These are phyloP conservation scores for Colletotrichum scovillei DNA, from an alignment of 2,329 filamentous ascomycete species.

Conservation along the genomic window DNA sequence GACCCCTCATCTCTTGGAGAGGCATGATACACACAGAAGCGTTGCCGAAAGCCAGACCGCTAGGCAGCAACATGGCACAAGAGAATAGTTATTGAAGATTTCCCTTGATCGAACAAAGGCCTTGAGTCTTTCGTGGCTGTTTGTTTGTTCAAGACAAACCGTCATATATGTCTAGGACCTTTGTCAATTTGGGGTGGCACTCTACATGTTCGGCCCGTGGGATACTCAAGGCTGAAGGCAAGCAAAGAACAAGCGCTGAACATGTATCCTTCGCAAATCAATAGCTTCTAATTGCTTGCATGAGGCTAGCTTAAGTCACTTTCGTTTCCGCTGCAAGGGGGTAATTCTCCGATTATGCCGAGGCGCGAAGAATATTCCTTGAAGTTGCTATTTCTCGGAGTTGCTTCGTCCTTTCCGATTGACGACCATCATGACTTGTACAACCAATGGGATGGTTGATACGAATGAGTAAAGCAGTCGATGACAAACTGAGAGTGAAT, in stretches of 20 bases:
- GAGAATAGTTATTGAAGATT: neutral
- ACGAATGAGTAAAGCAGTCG: too few species aligned
- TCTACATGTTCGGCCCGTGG: neutral
- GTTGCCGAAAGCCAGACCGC: neutral
- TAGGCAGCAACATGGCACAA: neutral
- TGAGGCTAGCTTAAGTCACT: neutral
- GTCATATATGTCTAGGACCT: neutral
- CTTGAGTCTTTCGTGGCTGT: neutral
- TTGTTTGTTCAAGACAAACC: constrained; percentile 1
- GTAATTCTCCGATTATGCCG: neutral
- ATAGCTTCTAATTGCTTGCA: neutral
- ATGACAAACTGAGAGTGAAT: neutral
- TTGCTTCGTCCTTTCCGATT: neutral
- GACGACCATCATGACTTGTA: neutral
- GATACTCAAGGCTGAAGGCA: neutral
- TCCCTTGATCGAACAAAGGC: neutral
- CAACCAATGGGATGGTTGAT: neutral
- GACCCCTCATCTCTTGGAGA: too few species aligned
- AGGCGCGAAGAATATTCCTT: neutral
- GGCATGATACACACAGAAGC: neutral
- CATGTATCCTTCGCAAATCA: neutral
- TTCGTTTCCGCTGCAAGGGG: constrained; percentile 1
- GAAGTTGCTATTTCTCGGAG: neutral
- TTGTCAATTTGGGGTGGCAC: neutral
- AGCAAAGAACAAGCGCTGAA: neutral